Base-by-base conservation (phyloP, 2,329 filamentous ascomycete species). In the Reticulascus tulasneorum region DNA sequence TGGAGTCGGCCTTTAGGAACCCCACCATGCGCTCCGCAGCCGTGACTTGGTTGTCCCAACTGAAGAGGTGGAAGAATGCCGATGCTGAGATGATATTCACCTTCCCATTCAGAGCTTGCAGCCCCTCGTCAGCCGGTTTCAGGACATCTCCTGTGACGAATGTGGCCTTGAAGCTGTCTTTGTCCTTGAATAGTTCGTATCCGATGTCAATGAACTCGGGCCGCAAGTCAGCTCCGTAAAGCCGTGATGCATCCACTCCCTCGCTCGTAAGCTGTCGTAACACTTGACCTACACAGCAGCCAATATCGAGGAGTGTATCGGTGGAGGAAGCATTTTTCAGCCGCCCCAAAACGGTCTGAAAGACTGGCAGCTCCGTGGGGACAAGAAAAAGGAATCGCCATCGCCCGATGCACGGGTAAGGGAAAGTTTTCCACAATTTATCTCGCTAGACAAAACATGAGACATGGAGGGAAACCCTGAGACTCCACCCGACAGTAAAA, bases 161-260 rank as follows among this genome's bases (percentile, higher is more conserved):
- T 2, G 59, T 61, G 3, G 64, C 63, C 15, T 59, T 59, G 6
- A 78, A 55, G 22, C 37, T 62, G n/a, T 59, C 50, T 18, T 67
- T 64, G 42, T 84, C 82, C 29, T 69, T 66, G 58, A 84, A 86
- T 15, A 86, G 63, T 35, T 82, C 75, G 52, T 81, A 79, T 19
- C 77, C 77, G n/a, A 75, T 54, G 9, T 75, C 64, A 34, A 79
- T 63, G 45, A 79, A 75, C n/a, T 58, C 59, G 15, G 61, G 47
- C 27, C 69, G 62, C 4, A 74, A 43, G 42, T 78, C 74, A 4
- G 63, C 59, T 13, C 71, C 74, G 39, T 67, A 68, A n/a, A 79
- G 53, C 29, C 67, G 64, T 12, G 59, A 51, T 6, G 65, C 58
- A 17, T 66, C 56, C 7, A 72, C 72, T 15, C 74, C 75, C 38